Base-by-base conservation (phyloP, 1,139 yeast species). In the Kodamaea fungicola region DNA sequence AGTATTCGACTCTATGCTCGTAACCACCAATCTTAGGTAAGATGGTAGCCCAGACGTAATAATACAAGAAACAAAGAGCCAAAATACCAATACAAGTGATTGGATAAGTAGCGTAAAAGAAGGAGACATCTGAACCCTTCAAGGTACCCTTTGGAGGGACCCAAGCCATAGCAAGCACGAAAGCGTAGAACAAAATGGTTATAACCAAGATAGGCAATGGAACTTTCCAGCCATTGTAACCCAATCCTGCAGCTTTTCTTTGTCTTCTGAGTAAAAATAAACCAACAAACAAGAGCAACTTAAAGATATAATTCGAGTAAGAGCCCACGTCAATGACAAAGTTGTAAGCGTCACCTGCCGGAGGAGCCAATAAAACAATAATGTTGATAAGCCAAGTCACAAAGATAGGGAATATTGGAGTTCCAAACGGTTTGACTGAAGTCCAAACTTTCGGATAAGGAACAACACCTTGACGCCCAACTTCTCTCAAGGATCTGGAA, bases 381-480 rank as follows among this genome's bases (percentile, higher is more conserved):
- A 64, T 41, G 42, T 67, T 68, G 28, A 70, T 61, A 12, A 67
- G 12, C 53, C 61, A 67, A 1, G 68, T 66, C 32, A 61, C 50
- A 13, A 65, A 43, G 4, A 67, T 54, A 8, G 73, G 66, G 22
- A 68, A 61, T 3, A 67, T 29, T 4, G 76, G 75, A 6, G 75
- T 67, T 2, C 70, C 69, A 33, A 57, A 64, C 2, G 74, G 75
- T 41, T 64, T 66, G 7, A 63, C 62, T 22, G 64, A 54, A 6
- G 71, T 64, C 74, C 74, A 70, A 32, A 59, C 51, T 8, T 41
- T 45, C 7, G 67, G 60, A 42, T 52, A 70, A 12, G 76, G 75
- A 32, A 70, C 54, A 10, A 70, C 71, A 36, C 74, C 74, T 50
- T 70, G 74, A 52, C 75, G 58, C 6, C 74, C 75, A 51, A 72